Base-by-base conservation (phyloP, 2,329 filamentous ascomycete species). In the Aspergillaceae sp. region DNA sequence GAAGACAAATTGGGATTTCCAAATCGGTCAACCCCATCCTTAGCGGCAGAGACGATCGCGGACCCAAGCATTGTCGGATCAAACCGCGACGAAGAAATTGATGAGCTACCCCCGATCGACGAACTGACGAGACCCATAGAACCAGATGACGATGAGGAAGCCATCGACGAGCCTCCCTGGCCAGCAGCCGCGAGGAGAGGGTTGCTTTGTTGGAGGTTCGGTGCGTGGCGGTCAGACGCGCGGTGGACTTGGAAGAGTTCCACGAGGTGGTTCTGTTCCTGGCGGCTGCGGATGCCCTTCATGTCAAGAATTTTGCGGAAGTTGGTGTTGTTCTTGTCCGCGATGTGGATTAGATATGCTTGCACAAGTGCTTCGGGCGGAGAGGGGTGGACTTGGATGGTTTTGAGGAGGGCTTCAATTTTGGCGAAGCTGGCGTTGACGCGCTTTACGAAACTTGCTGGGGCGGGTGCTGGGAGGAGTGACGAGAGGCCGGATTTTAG, bases 311-410 rank as follows among this genome's bases (percentile, higher is more conserved):
- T 86, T 70, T 96, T 97, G 62, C 83, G 83, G 78, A 98, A 98
- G 69, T 98, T 98, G 59, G 81, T 79, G 63, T 97, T 92, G 52
- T 86, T 94, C 46, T 86, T 83, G 73, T 98, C 92, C 55, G 82
- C 89, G 54, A 98, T 92, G 69, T 97, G 92, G 66, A 97, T 94
- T 32, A 98, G 82, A 65, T 98, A 98, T 32, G 92, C 92, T 70
- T 97, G 91, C 0, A 98, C 90, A 3, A 98, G 79, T 2, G 87
- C 91, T 72, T 98, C 92, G 0, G 91, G 86, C 0, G 92, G 92
- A 4, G 86, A 87, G 2, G 90, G 82, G 29, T 87, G 87, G 41
- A 98, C 91, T 74, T 98, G 92, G 3, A 98, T 79, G 2, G 92
- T 97, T 69, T 98, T 98, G 57, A 98, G 83, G 26, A 98, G 78